Conservation (phyloP, 2,329 filamentous ascomycete species). For the Simplicillium aogashimaense region DNA sequence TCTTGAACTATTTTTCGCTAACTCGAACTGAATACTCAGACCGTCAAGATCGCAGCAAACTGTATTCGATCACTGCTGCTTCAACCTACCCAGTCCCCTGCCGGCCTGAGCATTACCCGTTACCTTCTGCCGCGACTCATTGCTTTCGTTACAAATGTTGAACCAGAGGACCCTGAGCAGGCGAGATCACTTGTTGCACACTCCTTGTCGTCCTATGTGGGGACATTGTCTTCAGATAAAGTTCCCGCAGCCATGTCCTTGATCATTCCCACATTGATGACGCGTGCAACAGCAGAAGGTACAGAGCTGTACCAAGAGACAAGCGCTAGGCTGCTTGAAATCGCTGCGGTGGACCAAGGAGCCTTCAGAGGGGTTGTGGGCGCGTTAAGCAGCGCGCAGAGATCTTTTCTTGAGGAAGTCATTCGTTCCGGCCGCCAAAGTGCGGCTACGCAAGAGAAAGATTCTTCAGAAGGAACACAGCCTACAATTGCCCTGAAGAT, state of each 20-base stretch:
- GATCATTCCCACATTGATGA: constrained; percentile 67
- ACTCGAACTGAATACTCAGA: constrained; percentile 31
- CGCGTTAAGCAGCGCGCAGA: constrained; percentile 60
- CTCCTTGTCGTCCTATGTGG: constrained; percentile 65
- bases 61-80: constrained; percentile 81
- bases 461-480: constrained; percentile 35
- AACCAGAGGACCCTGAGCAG: constrained; percentile 70
- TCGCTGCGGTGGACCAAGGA: constrained; percentile 64
- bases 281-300: constrained; percentile 57
- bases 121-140: constrained; percentile 68
- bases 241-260: constrained; percentile 59
- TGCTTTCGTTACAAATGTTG: constrained; percentile 59
- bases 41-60: constrained; percentile 80
- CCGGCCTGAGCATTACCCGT: constrained; percentile 64
- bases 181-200: constrained; percentile 62
- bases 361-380: constrained; percentile 68
- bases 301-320: constrained; percentile 58
- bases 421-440: constrained; percentile 53
- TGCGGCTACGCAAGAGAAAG: constrained; percentile 28
- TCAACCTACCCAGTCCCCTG: constrained; percentile 47
- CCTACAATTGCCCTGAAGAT: constrained; percentile 92
- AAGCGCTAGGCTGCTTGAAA: constrained; percentile 65
- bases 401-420: constrained; percentile 70
- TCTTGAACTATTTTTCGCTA: constrained; percentile 6
- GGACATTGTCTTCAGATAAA: constrained; percentile 31